These are phyloP conservation scores for Leccinellum luteum DNA, from an alignment of 768 basidiomycete genomes.

Conservation along the genomic window DNA sequence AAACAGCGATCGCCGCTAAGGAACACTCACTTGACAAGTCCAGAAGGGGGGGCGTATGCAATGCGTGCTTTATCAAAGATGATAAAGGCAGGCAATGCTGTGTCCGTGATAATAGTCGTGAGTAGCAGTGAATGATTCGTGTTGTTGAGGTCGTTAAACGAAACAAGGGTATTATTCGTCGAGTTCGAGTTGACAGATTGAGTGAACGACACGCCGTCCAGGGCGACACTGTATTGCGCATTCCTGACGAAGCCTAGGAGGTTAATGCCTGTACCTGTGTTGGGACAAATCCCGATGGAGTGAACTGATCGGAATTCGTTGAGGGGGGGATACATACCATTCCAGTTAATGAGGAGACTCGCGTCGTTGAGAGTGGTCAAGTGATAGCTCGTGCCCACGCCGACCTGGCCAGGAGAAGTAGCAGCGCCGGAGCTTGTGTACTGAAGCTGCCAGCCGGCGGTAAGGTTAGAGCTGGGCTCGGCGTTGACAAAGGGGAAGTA, in stretches of 20 bases:
- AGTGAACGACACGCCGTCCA: conserved; percentile 46
- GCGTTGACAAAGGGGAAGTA: conserved; percentile 64
- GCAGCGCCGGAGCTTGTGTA: conserved; percentile 52
- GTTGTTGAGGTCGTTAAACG: conserved; percentile 46
- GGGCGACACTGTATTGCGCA: conserved; percentile 44
- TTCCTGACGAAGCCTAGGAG: conserved; percentile 50
- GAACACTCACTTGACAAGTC: conserved; percentile 34
- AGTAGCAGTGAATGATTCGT: conserved; percentile 55
- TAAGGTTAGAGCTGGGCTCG: conserved; percentile 45
- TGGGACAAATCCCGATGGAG: conserved; percentile 1
- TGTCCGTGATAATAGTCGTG: conserved; percentile 40
- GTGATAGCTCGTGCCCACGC: conserved; percentile 58
- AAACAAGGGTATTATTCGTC: conserved; percentile 44
- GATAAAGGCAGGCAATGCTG: conserved; percentile 39
- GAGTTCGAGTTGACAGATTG: conserved; percentile 26
- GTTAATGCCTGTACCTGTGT: conserved; percentile 61
- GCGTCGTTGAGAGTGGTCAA: conserved; percentile 61
- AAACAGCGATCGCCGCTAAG: conserved; percentile 6
- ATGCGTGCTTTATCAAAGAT: conserved; percentile 59
- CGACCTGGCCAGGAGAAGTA: conserved; percentile 39
- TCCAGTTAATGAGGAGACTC: conserved; percentile 55
- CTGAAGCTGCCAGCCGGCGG: conserved; percentile 68
- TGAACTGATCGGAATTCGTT: not conserved
- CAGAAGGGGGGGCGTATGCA: conserved; percentile 35
- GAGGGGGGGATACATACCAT: conserved; percentile 42